phyloP scores from a whole-genome alignment of 129 eudicot species.

The Erigeron canadensis region DNA sequence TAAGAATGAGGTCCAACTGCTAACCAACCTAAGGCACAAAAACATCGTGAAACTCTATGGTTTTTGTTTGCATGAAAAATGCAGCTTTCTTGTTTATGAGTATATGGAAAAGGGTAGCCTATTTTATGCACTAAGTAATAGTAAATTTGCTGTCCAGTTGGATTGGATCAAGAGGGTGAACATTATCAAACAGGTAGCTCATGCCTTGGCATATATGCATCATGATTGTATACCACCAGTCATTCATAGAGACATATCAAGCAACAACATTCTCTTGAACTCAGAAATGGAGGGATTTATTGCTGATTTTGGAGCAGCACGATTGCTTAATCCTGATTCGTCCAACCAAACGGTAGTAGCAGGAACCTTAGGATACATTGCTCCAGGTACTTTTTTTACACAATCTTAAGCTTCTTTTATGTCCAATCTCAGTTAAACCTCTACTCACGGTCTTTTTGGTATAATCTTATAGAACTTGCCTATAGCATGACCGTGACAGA shows the following conservation, averaged over 20 bases:
- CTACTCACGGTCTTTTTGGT: neutral
- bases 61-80: constrained; percentile 30
- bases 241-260: constrained; percentile 43
- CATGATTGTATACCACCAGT: constrained; percentile 39
- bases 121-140: constrained; percentile 26
- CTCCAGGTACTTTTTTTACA: constrained; percentile 33
- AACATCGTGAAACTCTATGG: constrained; percentile 36
- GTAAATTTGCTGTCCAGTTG: constrained; percentile 20
- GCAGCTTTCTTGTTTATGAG: constrained; percentile 37
- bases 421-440: neutral
- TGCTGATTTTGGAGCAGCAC: constrained; percentile 47
- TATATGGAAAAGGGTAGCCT: constrained; percentile 47
- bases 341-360: constrained; percentile 33
- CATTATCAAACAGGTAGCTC: constrained; percentile 35
- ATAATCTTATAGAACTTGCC: constrained; percentile 26
- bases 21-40: constrained; percentile 34
- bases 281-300: constrained; percentile 28
- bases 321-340: constrained; percentile 36
- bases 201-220: constrained; percentile 46
- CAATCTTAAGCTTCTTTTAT: neutral
- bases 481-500: constrained; percentile 28
- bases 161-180: constrained; percentile 44
- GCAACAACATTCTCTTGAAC: constrained; percentile 39
- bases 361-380: constrained; percentile 42
- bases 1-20: constrained; percentile 29